Conservation (phyloP, 768 basidiomycete species). For the Solioccasus polychromus region DNA sequence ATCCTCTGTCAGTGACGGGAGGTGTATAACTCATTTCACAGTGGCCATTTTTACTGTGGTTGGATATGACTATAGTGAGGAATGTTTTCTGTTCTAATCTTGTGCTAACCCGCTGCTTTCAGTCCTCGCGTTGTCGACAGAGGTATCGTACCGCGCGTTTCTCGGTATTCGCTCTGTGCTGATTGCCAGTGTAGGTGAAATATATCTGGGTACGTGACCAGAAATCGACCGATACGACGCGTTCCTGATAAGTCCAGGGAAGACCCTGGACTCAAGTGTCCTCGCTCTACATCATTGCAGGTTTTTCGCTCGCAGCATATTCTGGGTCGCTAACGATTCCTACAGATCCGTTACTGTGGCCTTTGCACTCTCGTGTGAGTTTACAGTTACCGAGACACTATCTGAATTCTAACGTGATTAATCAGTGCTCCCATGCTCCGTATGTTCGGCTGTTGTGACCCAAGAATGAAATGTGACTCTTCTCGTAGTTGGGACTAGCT, state of each 20-base stretch:
- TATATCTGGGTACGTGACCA: background rate
- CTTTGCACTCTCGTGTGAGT: background rate
- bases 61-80: background rate
- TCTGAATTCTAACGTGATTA: too few species aligned
- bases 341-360: background rate
- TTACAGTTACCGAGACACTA: too few species aligned
- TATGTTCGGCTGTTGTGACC: too few species aligned
- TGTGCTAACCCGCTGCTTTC: background rate
- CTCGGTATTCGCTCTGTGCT: background rate
- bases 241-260: background rate
- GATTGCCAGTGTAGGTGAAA: background rate
- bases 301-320: background rate
- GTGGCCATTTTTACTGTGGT: background rate
- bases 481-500: too few species aligned
- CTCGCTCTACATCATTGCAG: background rate
- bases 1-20: background rate
- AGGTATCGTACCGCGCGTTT: background rate
- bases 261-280: background rate
- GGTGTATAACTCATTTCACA: background rate
- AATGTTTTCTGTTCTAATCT: background rate
- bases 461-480: too few species aligned
- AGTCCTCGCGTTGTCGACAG: background rate
- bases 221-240: too few species aligned
- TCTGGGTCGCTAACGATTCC: background rate
- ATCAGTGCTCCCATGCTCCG: too few species aligned